A percentile compares a stretch with the other conserved stretches of the same genome.
Evolutionary conservation across 2,329 filamentous ascomycete species (phyloP).

Genomic region (Botrytis tulipae): DNA sequence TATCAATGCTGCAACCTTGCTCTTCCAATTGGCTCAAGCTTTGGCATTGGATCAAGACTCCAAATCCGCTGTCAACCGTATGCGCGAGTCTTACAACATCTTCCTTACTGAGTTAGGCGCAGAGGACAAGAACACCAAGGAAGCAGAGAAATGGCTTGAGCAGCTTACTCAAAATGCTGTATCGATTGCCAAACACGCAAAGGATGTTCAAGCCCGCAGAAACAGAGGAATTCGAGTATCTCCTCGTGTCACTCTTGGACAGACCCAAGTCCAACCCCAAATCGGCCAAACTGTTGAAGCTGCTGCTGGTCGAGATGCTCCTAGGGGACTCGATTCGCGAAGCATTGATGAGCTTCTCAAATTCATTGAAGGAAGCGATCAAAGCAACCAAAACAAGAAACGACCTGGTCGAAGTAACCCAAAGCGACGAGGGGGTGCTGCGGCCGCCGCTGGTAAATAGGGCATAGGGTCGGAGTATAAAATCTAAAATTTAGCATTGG

Average conservation of each 20-base stretch:
- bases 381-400: conserved; percentile 54
- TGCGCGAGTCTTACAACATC: conserved; percentile 96
- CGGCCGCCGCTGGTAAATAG: conserved; percentile 16
- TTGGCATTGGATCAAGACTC: conserved; percentile 94
- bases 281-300: conserved; percentile 58
- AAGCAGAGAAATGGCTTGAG: conserved; percentile 94
- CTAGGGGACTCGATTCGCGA: conserved; percentile 62
- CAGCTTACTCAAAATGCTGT: conserved; percentile 96
- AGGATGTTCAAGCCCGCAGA: conserved; percentile 75
- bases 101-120: conserved; percentile 85
- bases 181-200: conserved; percentile 88
- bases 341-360: conserved; percentile 91
- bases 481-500: conserved; percentile 18
- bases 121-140: conserved; percentile 95
- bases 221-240: conserved; percentile 70
- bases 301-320: conserved; percentile 38
- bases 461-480: conserved; percentile 10
- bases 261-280: conserved; percentile 60
- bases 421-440: conserved; percentile 49
- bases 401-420: conserved; percentile 53
- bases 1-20: conserved; percentile 87
- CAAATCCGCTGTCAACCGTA: conserved; percentile 84
- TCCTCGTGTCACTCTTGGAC: conserved; percentile 53
- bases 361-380: conserved; percentile 81
- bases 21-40: conserved; percentile 96